A percentile compares a stretch with the other conserved stretches of the same genome.
phyloP scores from a whole-genome alignment of 2,329 filamentous ascomycete species.

The Esteya vermicola region DNA sequence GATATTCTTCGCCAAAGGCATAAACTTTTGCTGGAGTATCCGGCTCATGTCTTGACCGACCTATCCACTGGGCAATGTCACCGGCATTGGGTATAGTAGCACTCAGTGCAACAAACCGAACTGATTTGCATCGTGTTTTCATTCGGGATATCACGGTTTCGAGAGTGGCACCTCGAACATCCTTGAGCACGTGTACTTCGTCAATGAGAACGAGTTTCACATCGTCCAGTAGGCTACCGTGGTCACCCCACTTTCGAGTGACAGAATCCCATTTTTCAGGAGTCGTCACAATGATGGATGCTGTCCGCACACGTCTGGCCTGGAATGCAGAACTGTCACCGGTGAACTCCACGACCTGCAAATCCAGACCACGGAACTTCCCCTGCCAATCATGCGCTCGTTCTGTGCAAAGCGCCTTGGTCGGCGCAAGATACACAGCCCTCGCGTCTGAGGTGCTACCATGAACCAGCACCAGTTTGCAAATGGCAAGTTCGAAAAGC shows the following conservation, averaged over 20 bases:
- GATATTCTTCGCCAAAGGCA: conserved; percentile 64
- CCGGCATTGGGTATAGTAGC: conserved; percentile 73
- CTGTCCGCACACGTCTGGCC: conserved; percentile 53
- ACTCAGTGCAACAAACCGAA: conserved; percentile 69
- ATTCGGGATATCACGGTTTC: conserved; percentile 78
- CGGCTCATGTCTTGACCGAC: conserved; percentile 44
- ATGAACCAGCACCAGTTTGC: conserved; percentile 53
- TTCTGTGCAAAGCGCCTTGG: conserved; percentile 70
- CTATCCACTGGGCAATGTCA: conserved; percentile 70
- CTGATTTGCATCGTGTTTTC: conserved; percentile 62
- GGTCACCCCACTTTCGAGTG: conserved; percentile 75
- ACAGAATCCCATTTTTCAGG: conserved; percentile 89
- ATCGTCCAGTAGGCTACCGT: conserved; percentile 57
- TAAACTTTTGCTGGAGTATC: conserved; percentile 51
- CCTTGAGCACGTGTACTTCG: conserved; percentile 77
- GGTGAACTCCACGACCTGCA: conserved; percentile 64
- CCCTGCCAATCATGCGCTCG: conserved; percentile 61
- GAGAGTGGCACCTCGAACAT: conserved; percentile 62
- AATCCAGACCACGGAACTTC: conserved; percentile 54
- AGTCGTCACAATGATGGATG: conserved; percentile 73
- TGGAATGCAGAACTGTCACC: conserved; percentile 62
- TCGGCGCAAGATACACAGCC: conserved; percentile 73
- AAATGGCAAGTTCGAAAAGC: conserved; percentile 70
- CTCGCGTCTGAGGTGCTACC: too few species aligned
- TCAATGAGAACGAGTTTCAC: conserved; percentile 75